phyloP scores from a whole-genome alignment of 345 rosid genomes.

The sweet orange (Citrus sinensis) region DVS_A1.0 CM039163.1:11304501-11305000 shows the following conservation, averaged over 20 bases:
- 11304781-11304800: constrained; percentile 3
- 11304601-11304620: constrained; percentile 35
- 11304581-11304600: constrained; percentile 78
- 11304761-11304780: constrained; percentile 4
- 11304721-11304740: background rate
- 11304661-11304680: constrained; percentile 38
- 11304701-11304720: constrained; percentile 7
- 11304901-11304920: background rate
- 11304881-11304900: background rate
- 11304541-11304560: constrained; percentile 15
- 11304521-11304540: background rate
- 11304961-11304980: background rate
- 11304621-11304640: constrained; percentile 53
- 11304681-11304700: background rate
- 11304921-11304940: background rate
- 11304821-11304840: background rate
- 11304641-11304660: constrained; percentile 69
- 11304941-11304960: background rate
- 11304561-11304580: constrained; percentile 16
- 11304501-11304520: background rate
- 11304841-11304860: background rate
- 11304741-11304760: background rate
- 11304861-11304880: background rate
- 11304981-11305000: background rate
- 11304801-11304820: background rate